Base-by-base conservation (phyloP, 352 stramenopile species). In the Phytopythium ostracodes region DNA sequence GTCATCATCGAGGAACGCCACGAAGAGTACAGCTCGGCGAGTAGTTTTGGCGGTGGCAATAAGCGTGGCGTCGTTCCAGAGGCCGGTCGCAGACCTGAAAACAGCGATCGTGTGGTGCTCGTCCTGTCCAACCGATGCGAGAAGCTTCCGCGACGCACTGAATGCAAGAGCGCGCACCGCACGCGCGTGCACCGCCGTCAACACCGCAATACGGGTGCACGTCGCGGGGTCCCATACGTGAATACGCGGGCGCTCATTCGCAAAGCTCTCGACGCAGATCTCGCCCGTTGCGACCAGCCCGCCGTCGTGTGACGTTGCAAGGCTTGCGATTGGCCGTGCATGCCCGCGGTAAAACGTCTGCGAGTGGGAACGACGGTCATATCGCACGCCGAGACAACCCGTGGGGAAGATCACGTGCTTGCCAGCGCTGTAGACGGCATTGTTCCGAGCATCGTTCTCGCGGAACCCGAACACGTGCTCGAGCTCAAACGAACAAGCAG, bases 171-270 rank as follows among this genome's bases (percentile, higher is more conserved):
- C 83, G 11, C 73, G 87, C 56, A 90, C 75, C 18, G 81, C 86
- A 53, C 87, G 87, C 35, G 59, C 68, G 52, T 94, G 84, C 46
- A 91, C 92, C 27, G 70, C 71, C 46, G 75, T 85, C 46, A 94
- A 64, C 27, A 86, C 63, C 1, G 73, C 57, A 6, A 91, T 69
- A 5, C 61, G 61, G 6, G 70, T 67, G 38, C 82, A 89, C 3
- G 80, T 82, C 11, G 80, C 71, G 18, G 80, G 80, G 50, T 92
- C 84, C 84, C 84, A 93, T 2, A 94, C 63, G 49, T 94, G 84
- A 12, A 94, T 84, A 1, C 77, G 77, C 18, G 84, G 84, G 1
- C 70, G 65, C 54, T 92, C 84, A 22, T 72, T 66, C 51, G 78
- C 64, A 36, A 84, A 70, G 52, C 75, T 79, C 40, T 86, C 69